These are phyloP conservation scores for Arthrobotrys conoides DNA, from an alignment of 2,329 filamentous ascomycete genomes.

Conservation along the genomic window DNA sequence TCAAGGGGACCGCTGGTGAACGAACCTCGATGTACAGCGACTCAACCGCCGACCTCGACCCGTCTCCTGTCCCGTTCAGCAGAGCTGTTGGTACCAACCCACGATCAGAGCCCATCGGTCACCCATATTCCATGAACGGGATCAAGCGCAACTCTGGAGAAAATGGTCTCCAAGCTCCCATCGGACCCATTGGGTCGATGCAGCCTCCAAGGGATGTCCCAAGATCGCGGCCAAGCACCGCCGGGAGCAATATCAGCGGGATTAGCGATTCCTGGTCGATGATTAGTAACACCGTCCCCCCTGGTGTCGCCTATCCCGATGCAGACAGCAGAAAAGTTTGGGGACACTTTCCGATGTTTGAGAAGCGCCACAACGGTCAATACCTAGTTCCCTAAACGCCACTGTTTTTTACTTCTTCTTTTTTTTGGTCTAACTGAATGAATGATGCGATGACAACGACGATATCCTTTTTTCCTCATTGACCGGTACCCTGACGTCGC, in stretches of 20 bases:
- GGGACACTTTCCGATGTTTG: conserved; percentile 56
- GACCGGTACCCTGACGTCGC: conserved; percentile 18
- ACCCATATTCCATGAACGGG: conserved; percentile 51
- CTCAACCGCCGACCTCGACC: conserved; percentile 51
- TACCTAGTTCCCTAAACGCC: conserved; percentile 46
- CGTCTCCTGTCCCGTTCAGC: conserved; percentile 53
- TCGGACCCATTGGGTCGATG: conserved; percentile 52
- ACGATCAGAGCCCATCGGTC: conserved; percentile 53
- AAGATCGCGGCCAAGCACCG: conserved; percentile 53
- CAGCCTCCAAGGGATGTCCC: conserved; percentile 52
- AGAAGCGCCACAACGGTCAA: conserved; percentile 56
- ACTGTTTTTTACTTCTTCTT: neutral
- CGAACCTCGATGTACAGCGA: conserved; percentile 56
- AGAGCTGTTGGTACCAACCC: conserved; percentile 56
- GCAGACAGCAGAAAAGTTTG: conserved; percentile 55
- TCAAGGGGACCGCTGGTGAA: conserved; percentile 45
- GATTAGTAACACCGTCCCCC: conserved; percentile 57
- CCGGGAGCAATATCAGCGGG: conserved; percentile 56
- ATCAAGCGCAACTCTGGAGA: conserved; percentile 58
- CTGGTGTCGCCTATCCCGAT: conserved; percentile 52
- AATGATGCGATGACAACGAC: conserved; percentile 20
- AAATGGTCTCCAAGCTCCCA: conserved; percentile 36
- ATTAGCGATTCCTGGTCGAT: conserved; percentile 60
- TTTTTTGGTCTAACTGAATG: neutral
- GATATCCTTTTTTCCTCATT: conserved; percentile 25